phyloP scores from a whole-genome alignment of 2,329 filamentous ascomycete genomes.

The Botrytis byssoidea region DNA sequence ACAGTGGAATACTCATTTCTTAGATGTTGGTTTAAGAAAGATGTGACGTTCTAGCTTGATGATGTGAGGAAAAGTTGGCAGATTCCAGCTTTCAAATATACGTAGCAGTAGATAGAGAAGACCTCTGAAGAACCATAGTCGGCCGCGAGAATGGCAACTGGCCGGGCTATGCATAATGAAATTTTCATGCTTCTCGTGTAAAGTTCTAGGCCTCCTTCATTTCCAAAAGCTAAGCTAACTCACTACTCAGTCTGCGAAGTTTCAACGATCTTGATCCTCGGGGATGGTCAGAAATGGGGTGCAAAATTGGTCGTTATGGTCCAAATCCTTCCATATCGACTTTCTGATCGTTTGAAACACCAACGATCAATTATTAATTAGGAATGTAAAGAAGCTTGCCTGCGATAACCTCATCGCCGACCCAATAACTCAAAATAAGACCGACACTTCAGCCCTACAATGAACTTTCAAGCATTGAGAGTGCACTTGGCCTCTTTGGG shows the following conservation, averaged over 20 bases:
- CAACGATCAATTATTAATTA: background rate
- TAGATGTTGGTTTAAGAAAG: background rate
- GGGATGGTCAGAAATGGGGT: background rate
- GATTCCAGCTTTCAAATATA: conserved; percentile 11
- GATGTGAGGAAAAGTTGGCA: background rate
- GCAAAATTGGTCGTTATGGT: background rate
- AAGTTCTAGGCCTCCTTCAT: background rate
- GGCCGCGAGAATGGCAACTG: background rate
- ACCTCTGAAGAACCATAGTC: background rate
- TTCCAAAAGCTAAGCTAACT: background rate
- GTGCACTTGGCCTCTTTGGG: background rate
- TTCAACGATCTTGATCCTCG: background rate
- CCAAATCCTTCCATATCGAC: background rate
- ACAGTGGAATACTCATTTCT: background rate
- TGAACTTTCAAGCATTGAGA: no score
- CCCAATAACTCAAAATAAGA: background rate
- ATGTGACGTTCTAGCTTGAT: background rate
- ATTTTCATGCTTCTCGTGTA: background rate
- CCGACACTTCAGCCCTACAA: conserved; percentile 4
- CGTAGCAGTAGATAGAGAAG: conserved; percentile 1
- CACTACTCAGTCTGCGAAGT: background rate
- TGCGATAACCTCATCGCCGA: conserved; percentile 5
- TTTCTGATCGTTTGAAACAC: conserved; percentile 6
- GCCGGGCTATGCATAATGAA: background rate
- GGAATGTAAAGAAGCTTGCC: background rate